These are phyloP conservation scores for Apiospora rasikravindrae DNA, from an alignment of 2,329 filamentous ascomycete species.

Conservation along the genomic window DNA sequence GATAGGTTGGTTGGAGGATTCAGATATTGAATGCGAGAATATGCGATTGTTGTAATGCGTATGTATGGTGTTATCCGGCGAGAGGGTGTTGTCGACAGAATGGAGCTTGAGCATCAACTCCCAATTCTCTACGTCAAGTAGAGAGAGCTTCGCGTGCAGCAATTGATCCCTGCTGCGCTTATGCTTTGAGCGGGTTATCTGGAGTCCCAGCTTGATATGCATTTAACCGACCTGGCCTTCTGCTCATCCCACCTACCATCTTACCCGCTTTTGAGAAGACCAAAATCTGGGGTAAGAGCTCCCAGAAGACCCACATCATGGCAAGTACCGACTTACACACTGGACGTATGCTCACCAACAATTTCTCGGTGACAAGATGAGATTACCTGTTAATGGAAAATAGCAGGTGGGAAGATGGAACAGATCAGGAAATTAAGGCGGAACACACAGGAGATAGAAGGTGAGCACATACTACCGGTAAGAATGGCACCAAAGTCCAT, in stretches of 20 bases:
- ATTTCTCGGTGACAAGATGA: not conserved
- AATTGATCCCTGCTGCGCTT: not conserved
- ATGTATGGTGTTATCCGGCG: too few relatives aligned
- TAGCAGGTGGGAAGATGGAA: not conserved
- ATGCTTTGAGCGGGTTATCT: not conserved
- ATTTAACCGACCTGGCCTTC: not conserved
- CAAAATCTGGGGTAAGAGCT: conserved; percentile 14
- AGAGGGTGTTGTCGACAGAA: not conserved
- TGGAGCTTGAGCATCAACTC: not conserved
- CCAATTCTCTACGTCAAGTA: not conserved
- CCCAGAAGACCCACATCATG: not conserved
- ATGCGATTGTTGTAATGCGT: not conserved
- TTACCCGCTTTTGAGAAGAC: not conserved
- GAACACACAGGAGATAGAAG: not conserved
- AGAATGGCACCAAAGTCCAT: not conserved
- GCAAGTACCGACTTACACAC: not conserved
- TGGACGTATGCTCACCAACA: not conserved
- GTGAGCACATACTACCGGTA: not conserved
- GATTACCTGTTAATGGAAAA: too few relatives aligned
- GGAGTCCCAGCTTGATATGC: not conserved
- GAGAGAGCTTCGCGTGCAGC: not conserved
- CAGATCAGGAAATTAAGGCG: not conserved
- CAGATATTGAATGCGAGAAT: not conserved
- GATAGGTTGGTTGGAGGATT: not conserved
- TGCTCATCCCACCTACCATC: not conserved